These are phyloP conservation scores for Neofusicoccum sp. DNA, from an alignment of 2,329 filamentous ascomycete genomes.

Conservation along the genomic window DNA sequence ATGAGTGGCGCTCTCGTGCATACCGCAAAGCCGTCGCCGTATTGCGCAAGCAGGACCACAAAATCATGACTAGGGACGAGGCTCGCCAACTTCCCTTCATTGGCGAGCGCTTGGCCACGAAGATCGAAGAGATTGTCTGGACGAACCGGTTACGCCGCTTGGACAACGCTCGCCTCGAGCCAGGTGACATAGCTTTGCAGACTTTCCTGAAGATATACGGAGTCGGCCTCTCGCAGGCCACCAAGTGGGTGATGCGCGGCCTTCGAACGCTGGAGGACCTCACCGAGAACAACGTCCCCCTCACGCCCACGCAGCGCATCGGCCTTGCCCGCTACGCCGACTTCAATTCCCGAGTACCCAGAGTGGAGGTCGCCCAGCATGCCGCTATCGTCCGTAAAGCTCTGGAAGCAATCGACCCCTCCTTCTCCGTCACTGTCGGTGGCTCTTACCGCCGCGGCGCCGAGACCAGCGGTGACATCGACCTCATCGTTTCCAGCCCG, in stretches of 20 bases:
- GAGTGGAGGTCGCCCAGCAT: slow-evolving; percentile 70
- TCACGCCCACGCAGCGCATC: slow-evolving; percentile 69
- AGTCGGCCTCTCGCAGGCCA: slow-evolving; percentile 68
- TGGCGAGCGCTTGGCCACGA: slow-evolving; percentile 70
- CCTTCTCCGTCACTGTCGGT: slow-evolving; percentile 69
- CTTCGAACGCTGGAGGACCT: slow-evolving; percentile 74
- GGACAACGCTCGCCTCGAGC: slow-evolving; percentile 67
- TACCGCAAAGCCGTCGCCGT: slow-evolving; percentile 78
- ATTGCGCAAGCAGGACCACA: slow-evolving; percentile 62
- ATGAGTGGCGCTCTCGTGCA: slow-evolving; percentile 71
- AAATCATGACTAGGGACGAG: slow-evolving; percentile 67
- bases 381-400: slow-evolving; percentile 61
- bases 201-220: slow-evolving; percentile 78
- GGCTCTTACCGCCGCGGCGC: slow-evolving; percentile 85
- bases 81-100: slow-evolving; percentile 67
- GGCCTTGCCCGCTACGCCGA: slow-evolving; percentile 80
- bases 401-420: slow-evolving; percentile 59
- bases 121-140: slow-evolving; percentile 84
- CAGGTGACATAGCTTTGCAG: slow-evolving; percentile 63
- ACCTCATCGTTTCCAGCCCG: slow-evolving; percentile 75
- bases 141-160: slow-evolving; percentile 71
- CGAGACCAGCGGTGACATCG: slow-evolving; percentile 73
- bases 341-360: slow-evolving; percentile 74
- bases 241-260: slow-evolving; percentile 73
- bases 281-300: slow-evolving; percentile 51